A percentile compares a stretch with the other conserved stretches of the same genome.
phyloP scores from a whole-genome alignment of 2,329 filamentous ascomycete species.

The Nigrospora osmanthi region DNA sequence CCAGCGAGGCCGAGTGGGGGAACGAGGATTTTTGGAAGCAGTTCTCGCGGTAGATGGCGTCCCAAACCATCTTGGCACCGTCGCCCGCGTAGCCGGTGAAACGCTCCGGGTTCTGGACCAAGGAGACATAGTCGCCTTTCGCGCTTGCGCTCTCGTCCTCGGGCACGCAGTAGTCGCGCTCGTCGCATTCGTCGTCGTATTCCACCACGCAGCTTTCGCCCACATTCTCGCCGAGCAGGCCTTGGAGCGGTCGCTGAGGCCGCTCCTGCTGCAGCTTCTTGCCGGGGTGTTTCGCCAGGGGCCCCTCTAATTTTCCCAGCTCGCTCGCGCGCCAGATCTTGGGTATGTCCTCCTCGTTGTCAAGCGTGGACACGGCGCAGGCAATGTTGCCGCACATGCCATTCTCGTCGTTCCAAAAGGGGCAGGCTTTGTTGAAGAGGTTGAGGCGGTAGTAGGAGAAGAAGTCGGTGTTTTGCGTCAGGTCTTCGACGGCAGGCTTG shows the following conservation, averaged over 20 bases:
- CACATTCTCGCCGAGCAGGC: constrained; percentile 75
- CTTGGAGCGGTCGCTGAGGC: constrained; percentile 67
- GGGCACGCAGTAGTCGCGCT: constrained; percentile 91
- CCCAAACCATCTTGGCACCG: constrained; percentile 85
- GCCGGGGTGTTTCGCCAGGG: constrained; percentile 81
- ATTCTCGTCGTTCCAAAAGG: constrained; percentile 90
- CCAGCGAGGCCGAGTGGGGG: constrained; percentile 48
- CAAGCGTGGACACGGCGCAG: constrained; percentile 89
- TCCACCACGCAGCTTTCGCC: constrained; percentile 96
- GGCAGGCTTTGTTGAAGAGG: constrained; percentile 87
- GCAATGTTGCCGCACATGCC: constrained; percentile 96
- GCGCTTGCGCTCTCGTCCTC: constrained; percentile 82
- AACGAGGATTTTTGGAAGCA: constrained; percentile 74
- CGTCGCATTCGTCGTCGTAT: constrained; percentile 94
- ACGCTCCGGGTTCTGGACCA: constrained; percentile 86
- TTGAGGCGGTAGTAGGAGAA: constrained; percentile 97
- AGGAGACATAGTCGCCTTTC: constrained; percentile 94
- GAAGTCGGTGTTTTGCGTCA: constrained; percentile 88
- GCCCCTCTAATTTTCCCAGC: constrained; percentile 85
- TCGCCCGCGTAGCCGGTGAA: constrained; percentile 91
- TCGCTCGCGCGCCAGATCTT: constrained; percentile 86
- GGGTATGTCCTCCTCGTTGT: constrained; percentile 92
- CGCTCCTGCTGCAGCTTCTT: constrained; percentile 64
- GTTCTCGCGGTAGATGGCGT: constrained; percentile 94
- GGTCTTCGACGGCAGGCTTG: constrained; percentile 67